Base-by-base conservation (phyloP, 305 asterid species). In the Fraxinus ornus region DNA sequence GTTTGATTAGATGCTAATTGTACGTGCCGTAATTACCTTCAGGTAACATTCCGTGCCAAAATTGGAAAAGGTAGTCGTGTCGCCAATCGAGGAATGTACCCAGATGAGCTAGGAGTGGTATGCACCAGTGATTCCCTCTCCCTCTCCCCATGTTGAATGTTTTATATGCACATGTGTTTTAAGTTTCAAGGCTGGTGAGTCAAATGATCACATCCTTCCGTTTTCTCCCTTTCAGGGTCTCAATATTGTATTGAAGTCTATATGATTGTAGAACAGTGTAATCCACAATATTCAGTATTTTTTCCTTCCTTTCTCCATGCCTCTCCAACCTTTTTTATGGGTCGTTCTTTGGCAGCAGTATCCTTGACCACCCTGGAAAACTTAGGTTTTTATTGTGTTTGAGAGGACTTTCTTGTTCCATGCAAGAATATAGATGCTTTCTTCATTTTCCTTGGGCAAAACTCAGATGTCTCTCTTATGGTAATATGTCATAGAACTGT, bases 41-140 rank as follows among this genome's bases (percentile, higher is more conserved):
- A 95, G 99, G 98, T 95, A 68, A 93, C 98, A 4, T 95, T 95
- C 85, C 98, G 98, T 84, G 98, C 97, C 84, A 93, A 89, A 89
- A 85, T 95, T 84, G 97, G 95, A 76, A 95, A 91, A 89, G 92
- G 89, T 82, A 87, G 79, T 41, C 98, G 97, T 41, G 83, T 87
- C 79, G 75, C 94, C 78, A 93, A 90, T 85, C 86, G 94, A 78
- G 98, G 98, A 85, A 83, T 88, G 88, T 95, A 87, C 88, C 98
- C 98, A 52, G 94, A 87, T 66, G 98, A 94, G 86, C 89, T 95
- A 78, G 99, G 99, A 77, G 98, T 94, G 92, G 98, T 94, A 91
- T 83, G 86, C 85, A 80, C 77, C 24, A 5, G 24, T 55, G 66
- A 6, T 19, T 49, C 37, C 37, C n/a, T 76, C 70, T 68, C 73